phyloP scores from a whole-genome alignment of 208 protist species.

The Leishmania turanica region DNA sequence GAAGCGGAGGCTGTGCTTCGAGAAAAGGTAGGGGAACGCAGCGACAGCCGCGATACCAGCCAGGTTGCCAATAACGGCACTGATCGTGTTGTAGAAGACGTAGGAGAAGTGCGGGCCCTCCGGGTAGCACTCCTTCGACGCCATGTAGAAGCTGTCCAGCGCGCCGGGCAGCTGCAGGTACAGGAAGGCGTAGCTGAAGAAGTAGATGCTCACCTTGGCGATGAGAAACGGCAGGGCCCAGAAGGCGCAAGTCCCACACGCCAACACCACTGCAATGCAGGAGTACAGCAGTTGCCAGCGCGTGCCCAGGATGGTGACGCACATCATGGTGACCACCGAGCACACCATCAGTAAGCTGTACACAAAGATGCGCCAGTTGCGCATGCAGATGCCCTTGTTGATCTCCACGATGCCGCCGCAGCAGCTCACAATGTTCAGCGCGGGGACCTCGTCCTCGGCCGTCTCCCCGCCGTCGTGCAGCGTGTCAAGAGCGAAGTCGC shows the following conservation, averaged over 20 bases:
- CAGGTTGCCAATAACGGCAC: slow-evolving; percentile 51
- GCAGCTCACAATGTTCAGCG: slow-evolving; percentile 22
- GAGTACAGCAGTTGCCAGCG: slow-evolving; percentile 38
- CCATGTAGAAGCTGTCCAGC: slow-evolving; percentile 69
- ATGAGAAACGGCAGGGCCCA: slow-evolving; percentile 65
- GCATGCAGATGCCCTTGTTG: slow-evolving; percentile 57
- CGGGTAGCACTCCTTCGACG: slow-evolving; percentile 37
- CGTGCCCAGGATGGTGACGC: slow-evolving; percentile 44
- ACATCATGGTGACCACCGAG: slow-evolving; percentile 46
- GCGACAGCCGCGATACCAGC: slow-evolving; percentile 63
- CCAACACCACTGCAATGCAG: slow-evolving; percentile 37
- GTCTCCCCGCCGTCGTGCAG: slow-evolving; percentile 6
- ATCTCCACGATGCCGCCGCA: slow-evolving; percentile 53
- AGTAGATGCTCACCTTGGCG: slow-evolving; percentile 70
- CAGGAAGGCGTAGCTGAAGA: slow-evolving; percentile 51
- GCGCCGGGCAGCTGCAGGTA: slow-evolving; percentile 69
- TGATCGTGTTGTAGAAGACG: slow-evolving; percentile 70
- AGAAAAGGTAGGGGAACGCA: slow-evolving; percentile 67
- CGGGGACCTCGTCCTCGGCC: slow-evolving; percentile 8
- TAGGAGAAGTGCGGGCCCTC: slow-evolving; percentile 69
- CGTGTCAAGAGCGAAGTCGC: slow-evolving; percentile 14
- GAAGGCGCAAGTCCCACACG: slow-evolving; percentile 49
- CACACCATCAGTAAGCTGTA: slow-evolving; percentile 55
- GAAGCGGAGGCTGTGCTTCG: slow-evolving; percentile 68
- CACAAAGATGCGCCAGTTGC: slow-evolving; percentile 57